Conservation (phyloP, 2,329 filamentous ascomycete species). For the Penicillium decumbens region DNA sequence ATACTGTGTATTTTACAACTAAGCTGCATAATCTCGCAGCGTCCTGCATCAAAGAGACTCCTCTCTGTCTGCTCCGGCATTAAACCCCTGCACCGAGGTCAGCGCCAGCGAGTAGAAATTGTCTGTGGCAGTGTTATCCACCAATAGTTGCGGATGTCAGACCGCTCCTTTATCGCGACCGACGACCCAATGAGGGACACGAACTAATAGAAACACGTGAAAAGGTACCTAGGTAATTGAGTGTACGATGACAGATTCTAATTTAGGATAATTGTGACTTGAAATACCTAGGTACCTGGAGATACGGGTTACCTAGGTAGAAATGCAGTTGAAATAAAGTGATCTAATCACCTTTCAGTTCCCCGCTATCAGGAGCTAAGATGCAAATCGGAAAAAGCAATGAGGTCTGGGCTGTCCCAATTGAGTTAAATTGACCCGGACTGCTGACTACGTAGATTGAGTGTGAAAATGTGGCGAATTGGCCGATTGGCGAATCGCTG, state of each 20-base stretch:
- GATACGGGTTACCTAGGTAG: background rate
- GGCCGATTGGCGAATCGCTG: background rate
- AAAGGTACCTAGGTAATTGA: background rate
- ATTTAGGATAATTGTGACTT: background rate
- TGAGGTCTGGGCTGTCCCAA: background rate
- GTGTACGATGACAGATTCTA: background rate
- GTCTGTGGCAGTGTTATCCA: background rate
- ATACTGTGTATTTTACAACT: background rate
- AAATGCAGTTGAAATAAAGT: conserved; percentile 19
- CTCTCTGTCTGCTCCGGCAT: background rate
- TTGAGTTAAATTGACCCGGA: background rate
- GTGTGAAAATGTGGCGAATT: background rate
- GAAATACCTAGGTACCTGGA: background rate
- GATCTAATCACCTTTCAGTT: conserved; percentile 9
- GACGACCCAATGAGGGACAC: background rate
- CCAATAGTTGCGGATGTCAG: conserved; percentile 5
- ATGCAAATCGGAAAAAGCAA: conserved; percentile 14
- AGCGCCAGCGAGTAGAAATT: background rate
- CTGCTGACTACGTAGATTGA: background rate
- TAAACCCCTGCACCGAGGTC: background rate
- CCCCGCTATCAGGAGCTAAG: conserved; percentile 5
- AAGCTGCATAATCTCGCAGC: background rate
- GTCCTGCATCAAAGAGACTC: background rate
- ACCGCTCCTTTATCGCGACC: conserved; percentile 4
- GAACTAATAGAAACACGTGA: background rate